Percentiles rank a stretch among this genome's conserved stretches.
phyloP scores from a whole-genome alignment of 495 filamentous ascomycete genomes.

The Podospora didyma region DNA sequence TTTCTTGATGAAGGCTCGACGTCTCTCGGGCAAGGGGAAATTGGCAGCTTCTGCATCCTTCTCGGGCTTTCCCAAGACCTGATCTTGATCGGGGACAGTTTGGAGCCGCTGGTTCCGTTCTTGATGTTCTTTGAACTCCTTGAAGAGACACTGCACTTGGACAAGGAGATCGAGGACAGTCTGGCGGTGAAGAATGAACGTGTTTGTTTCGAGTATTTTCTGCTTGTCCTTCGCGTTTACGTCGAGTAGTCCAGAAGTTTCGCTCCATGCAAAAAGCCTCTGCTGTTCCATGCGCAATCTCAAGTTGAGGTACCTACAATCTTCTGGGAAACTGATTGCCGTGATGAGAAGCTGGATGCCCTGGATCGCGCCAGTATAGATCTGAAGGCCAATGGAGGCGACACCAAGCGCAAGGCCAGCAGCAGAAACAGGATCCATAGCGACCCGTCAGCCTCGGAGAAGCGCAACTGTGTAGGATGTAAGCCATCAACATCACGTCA shows the following conservation, averaged over 20 bases:
- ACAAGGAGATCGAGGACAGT: slow-evolving; percentile 41
- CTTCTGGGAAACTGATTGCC: slow-evolving; percentile 37
- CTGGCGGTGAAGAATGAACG: slow-evolving; percentile 40
- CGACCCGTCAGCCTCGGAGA: background rate
- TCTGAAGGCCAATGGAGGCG: slow-evolving; percentile 36
- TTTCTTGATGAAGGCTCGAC: slow-evolving; percentile 37
- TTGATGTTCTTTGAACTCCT: slow-evolving; percentile 41
- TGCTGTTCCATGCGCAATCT: slow-evolving; percentile 44
- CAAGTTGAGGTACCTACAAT: slow-evolving; percentile 40
- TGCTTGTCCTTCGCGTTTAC: slow-evolving; percentile 27
- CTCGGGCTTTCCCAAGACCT: slow-evolving; percentile 30
- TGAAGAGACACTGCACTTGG: slow-evolving; percentile 41
- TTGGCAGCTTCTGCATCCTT: slow-evolving; percentile 34
- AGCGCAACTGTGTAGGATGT: too few species aligned
- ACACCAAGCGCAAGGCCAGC: slow-evolving; percentile 40
- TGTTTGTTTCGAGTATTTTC: slow-evolving; percentile 38
- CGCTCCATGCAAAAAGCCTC: slow-evolving; percentile 44
- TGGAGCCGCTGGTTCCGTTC: slow-evolving; percentile 29
- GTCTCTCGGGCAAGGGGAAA: slow-evolving; percentile 28
- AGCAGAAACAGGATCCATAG: slow-evolving; percentile 38
- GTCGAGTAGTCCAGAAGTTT: slow-evolving; percentile 41
- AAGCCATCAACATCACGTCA: too few species aligned
- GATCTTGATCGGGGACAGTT: slow-evolving; percentile 23
- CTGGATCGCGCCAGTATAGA: slow-evolving; percentile 40
- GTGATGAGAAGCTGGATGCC: slow-evolving; percentile 43